Base-by-base conservation (phyloP, 495 filamentous ascomycete species). In the Oidiodendron maius region DNA sequence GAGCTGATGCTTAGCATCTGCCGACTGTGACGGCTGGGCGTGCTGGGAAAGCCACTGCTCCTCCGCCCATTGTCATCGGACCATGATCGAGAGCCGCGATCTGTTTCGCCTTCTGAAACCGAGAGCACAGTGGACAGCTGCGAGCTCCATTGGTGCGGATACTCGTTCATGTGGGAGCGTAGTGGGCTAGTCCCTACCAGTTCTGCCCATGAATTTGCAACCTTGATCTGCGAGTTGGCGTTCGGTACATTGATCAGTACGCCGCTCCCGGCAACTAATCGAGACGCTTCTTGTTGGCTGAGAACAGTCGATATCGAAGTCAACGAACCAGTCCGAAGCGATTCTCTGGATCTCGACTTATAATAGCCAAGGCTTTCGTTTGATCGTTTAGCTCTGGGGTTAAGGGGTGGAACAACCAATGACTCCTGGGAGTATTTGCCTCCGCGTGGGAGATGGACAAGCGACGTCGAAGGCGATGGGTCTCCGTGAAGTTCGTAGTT, bases 111-210 rank as follows among this genome's bases (percentile, higher is more conserved):
- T 48, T 82, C 79, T 17, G 86, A 88, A 43, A 77, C 58, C 30
- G 58, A 61, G 58, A 55, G 74, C 23, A 89, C 83, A 15, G 83
- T 82, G 16, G 86, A 87, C 11, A 90, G 71, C 60, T 86, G 82
- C 56, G 83, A 81, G 61, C 83, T 87, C 78, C 83, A 86, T 67
- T 78, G 77, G 44, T 79, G 71, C 38, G 69, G 53, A 53, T 68
- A 59, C 62, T 34, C 61, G 56, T 49, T 63, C 57, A 51, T 60
- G 56, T 48, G 63, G 52, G 62, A 66, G 62, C 52, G 58, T 48
- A 46, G 54, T 50, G 53, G 64, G 54, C 52, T 40, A 36, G 11
- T 45, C 39, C 30, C 20, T 53, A 35, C 44, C 25, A 49, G 16
- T 44, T 49, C 51, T 40, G 59, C 59, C 56, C 56, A 59, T 59